Evolutionary conservation across 129 eudicot genomes (phyloP).

Genomic region (Helianthus annuus): DNA sequence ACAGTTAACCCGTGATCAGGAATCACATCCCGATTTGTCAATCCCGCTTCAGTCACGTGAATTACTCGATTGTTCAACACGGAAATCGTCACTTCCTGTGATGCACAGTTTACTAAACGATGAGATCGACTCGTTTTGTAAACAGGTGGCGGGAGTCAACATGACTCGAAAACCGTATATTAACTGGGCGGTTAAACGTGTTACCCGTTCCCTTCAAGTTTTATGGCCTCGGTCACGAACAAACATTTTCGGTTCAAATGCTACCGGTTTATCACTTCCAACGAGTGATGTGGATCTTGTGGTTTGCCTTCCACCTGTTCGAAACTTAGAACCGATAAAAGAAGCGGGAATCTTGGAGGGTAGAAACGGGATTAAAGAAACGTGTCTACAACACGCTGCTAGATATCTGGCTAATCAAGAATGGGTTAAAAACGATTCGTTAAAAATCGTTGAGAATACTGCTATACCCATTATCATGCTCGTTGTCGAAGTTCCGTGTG

Average conservation of each 20-base stretch:
- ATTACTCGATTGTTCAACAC: slow-evolving; percentile 39
- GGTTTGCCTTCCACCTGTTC: slow-evolving; percentile 92
- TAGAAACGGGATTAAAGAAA: slow-evolving; percentile 91
- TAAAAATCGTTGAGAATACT: slow-evolving; percentile 95
- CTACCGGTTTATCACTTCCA: slow-evolving; percentile 93
- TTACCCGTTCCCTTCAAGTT: slow-evolving; percentile 91
- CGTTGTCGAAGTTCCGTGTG: slow-evolving; percentile 82
- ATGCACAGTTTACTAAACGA: slow-evolving; percentile 72
- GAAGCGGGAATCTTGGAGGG: slow-evolving; percentile 98
- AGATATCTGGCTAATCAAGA: slow-evolving; percentile 93
- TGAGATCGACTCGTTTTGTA: slow-evolving; percentile 79
- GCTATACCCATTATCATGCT: slow-evolving; percentile 99
- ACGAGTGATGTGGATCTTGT: slow-evolving; percentile 97
- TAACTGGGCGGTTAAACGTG: slow-evolving; percentile 95
- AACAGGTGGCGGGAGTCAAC: slow-evolving; percentile 85
- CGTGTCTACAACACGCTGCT: slow-evolving; percentile 97
- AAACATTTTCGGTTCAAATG: slow-evolving; percentile 85
- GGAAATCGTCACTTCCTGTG: slow-evolving; percentile 57
- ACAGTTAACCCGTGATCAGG: slow-evolving; percentile 85
- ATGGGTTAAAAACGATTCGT: slow-evolving; percentile 94
- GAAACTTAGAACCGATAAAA: slow-evolving; percentile 93
- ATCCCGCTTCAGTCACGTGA: slow-evolving; percentile 88
- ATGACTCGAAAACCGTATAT: slow-evolving; percentile 69
- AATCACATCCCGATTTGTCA: slow-evolving; percentile 85
- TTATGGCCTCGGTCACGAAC: slow-evolving; percentile 97